These are phyloP conservation scores for Williopsis jadinii DNA, from an alignment of 1,139 yeast species.

Conservation along the genomic window DNA sequence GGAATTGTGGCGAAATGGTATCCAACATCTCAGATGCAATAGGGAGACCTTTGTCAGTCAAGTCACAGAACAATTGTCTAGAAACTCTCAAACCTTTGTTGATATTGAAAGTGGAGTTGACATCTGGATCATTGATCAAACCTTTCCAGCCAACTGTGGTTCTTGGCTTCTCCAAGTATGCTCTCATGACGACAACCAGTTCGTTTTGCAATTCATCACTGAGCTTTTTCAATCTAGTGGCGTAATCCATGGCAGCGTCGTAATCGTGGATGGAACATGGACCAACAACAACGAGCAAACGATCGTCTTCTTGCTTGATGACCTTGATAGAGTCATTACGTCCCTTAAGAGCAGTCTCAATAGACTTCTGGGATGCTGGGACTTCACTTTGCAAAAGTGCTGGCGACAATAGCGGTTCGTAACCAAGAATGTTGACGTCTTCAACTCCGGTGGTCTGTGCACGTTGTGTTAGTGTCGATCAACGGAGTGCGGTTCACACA, in stretches of 20 bases:
- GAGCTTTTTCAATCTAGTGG: constrained; percentile 55
- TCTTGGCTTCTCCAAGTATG: constrained; percentile 96
- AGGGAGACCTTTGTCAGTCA: constrained; percentile 74
- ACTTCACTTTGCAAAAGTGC: constrained; percentile 75
- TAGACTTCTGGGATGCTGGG: constrained; percentile 54
- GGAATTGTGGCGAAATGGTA: constrained; percentile 95
- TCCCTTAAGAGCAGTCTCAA: constrained; percentile 67
- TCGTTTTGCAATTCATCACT: constrained; percentile 69
- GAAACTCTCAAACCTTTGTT: constrained; percentile 90
- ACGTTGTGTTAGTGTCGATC: no score
- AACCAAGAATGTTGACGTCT: constrained; percentile 82
- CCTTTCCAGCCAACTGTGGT: constrained; percentile 99
- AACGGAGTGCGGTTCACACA: no score
- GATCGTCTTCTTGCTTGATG: constrained; percentile 68
- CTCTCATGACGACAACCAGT: constrained; percentile 86
- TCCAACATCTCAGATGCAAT: constrained; percentile 98
- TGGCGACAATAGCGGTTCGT: constrained; percentile 89
- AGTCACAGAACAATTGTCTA: constrained; percentile 76
- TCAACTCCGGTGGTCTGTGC: constrained; percentile 40
- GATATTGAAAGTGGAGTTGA: constrained; percentile 87
- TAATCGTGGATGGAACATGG: constrained; percentile 97
- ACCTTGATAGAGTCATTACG: constrained; percentile 71
- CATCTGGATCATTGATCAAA: constrained; percentile 91
- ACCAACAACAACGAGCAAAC: constrained; percentile 78
- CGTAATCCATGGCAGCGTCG: constrained; percentile 84